Base-by-base conservation (phyloP, 2,329 filamentous ascomycete species). In the Exophiala calicioides region DNA sequence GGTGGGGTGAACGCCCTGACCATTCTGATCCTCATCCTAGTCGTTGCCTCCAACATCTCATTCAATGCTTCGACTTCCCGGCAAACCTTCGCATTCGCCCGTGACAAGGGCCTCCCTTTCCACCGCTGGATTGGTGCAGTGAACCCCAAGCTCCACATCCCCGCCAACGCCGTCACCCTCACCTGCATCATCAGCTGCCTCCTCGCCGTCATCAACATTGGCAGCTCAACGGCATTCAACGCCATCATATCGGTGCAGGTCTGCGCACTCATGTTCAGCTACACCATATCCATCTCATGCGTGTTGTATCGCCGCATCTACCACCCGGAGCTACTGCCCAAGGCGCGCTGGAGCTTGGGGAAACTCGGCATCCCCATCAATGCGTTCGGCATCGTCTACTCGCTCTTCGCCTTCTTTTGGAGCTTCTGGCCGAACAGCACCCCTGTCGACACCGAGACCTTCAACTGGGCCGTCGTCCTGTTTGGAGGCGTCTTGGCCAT, bases 391-490 rank as follows among this genome's bases (percentile, higher is more conserved):
- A 27, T 62, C 3, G 10, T 62, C 1, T 63, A 60, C 30, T 56
- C 61, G 12, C 51, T 53, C 39, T 67, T 71, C 19, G 65, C 72
- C 1, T 69, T 75, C 37, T 65, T 77, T 37, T 75, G 75, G 58
- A 64, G 66, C 15, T 74, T 75, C 52, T 78, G 75, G 60, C 76
- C 77, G 0, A 60, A 43, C 15, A 16, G 24, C 15, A 48, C 38
- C 3, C 45, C 45, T 5, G 67, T 73, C 0, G 68, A 64, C 0
- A 55, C 62, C 0, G 56, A 55, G 3, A 68, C 65, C 2, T 75
- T 77, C 59, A 79, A 79, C 58, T 79, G 72, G 73, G 70, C 68
- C 23, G 57, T 68, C 9, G 63, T 75, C 3, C 66, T 77, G 18
- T 75, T 75, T 34, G 58, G 56, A 12, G 64, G 58, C 0, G 63